Conservation (phyloP, 1,139 yeast genomes). For the Yamadazyma taylorii region DNA sequence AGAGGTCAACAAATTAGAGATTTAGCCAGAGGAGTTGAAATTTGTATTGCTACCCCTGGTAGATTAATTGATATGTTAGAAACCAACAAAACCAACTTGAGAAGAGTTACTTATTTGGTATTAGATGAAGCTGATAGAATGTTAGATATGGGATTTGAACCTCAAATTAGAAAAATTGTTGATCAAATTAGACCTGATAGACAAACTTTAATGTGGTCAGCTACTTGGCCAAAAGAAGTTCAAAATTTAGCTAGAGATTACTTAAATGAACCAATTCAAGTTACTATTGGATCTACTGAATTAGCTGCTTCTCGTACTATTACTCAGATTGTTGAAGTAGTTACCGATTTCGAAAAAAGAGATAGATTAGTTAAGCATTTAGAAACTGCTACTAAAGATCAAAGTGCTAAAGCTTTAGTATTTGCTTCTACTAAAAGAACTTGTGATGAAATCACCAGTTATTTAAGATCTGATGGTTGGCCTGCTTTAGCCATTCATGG, state of each 20-base stretch:
- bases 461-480: constrained; percentile 96
- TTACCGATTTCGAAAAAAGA: constrained; percentile 88
- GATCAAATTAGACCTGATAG: constrained; percentile 96
- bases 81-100: constrained; percentile 89
- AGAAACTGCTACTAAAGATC: constrained; percentile 78
- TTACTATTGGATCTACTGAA: constrained; percentile 93
- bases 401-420: constrained; percentile 74
- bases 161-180: constrained; percentile 91
- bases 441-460: constrained; percentile 92
- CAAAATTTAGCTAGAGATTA: constrained; percentile 90
- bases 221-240: constrained; percentile 99
- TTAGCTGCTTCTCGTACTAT: constrained; percentile 95
- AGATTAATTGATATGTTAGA: constrained; percentile 97
- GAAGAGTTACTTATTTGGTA: constrained; percentile 94
- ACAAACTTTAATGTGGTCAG: constrained; percentile 99
- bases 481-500: constrained; percentile 99
- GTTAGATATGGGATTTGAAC: constrained; percentile 98
- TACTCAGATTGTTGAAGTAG: constrained; percentile 89
- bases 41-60: constrained; percentile 97
- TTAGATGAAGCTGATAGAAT: constrained; percentile 96
- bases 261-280: constrained; percentile 91
- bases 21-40: constrained; percentile 91
- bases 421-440: constrained; percentile 96
- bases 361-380: constrained; percentile 85
- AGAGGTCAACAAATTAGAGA: constrained; percentile 97